phyloP scores from a whole-genome alignment of 2,329 filamentous ascomycete species.

The Xylariaceae sp. region DNA sequence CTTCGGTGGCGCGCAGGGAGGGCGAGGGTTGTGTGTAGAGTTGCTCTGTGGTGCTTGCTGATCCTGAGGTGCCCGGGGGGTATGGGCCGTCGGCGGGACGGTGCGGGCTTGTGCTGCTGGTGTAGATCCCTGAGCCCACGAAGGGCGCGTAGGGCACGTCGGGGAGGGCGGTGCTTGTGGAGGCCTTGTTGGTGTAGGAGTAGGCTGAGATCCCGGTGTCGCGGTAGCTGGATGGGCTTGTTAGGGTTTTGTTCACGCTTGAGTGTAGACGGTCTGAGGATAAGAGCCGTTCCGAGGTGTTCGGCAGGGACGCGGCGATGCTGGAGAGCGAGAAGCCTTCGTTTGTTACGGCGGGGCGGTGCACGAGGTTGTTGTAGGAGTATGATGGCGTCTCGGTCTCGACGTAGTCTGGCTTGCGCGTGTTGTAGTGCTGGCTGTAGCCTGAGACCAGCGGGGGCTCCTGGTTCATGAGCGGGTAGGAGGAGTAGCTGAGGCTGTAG shows the following conservation, averaged over 20 bases:
- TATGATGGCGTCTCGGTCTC: conserved; percentile 33
- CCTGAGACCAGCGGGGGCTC: conserved; percentile 33
- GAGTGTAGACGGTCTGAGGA: conserved; percentile 33
- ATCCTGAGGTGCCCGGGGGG: too few relatives aligned
- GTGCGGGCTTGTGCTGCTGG: conserved; percentile 7
- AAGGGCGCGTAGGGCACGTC: conserved; percentile 30
- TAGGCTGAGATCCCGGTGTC: conserved; percentile 23
- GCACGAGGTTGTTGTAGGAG: conserved; percentile 35
- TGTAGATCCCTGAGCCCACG: conserved; percentile 21
- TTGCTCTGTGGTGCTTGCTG: too few relatives aligned
- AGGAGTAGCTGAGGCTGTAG: conserved; percentile 32
- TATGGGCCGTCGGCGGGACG: too few relatives aligned
- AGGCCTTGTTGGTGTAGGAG: conserved; percentile 23
- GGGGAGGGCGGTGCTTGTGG: conserved; percentile 20
- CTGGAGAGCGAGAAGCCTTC: conserved; percentile 39
- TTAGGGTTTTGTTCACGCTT: conserved; percentile 32
- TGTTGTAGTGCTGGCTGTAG: conserved; percentile 29
- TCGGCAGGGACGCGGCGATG: conserved; percentile 39
- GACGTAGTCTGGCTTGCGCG: conserved; percentile 33
- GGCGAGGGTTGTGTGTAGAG: conserved; percentile 15
- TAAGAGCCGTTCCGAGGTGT: conserved; percentile 25
- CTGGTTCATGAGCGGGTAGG: conserved; percentile 34
- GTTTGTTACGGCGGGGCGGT: conserved; percentile 32
- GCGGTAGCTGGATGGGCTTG: conserved; percentile 31
- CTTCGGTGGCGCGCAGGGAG: conserved; percentile 14